Evolutionary conservation across 495 filamentous ascomycete species (phyloP), one percentile per base, ranked within the genome.

Genomic region (Penicillium canescens): DNA sequence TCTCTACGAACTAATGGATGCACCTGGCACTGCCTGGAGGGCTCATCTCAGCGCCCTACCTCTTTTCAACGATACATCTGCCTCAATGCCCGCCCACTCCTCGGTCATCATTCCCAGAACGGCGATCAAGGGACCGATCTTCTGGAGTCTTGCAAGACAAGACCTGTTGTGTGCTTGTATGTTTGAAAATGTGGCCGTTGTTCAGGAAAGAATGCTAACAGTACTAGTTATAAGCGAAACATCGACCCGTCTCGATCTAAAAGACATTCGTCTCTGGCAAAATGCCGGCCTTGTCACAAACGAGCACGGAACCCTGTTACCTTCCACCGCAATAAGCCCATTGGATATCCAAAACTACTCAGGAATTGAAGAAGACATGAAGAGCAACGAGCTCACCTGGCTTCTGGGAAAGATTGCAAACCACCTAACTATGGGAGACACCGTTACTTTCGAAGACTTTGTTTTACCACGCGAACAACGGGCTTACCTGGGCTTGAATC

Each of bases 141-240:
- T 65, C 24, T 65, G 62, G 62, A 62, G 62, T 39, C 54, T 62
- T 3, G 56, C 53, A 4, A 46, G 59, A 14, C 62, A 65, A 31
- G 59, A 62, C 31, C 45, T 54, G 21, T 21, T 65, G 10, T 65
- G 48, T 43, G 62, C 62, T 11, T 65, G 62, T 65, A 33, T 55
- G 59, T 33, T 34, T 47, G 34, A 16, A 26, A 39, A 16, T 23
- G 2, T 3, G 1, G 16, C 35, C 13, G n/a, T 6, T 26, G 2
- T 26, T 31, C 31, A 6, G 33, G 20, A 20, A 40, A 45, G 23
- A 18, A 18, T 18, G 23, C 34, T 38, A 38, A 38, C 16, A 18
- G 6, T 3, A 1, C 3, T 45, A 63, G 57, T 62, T 33, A 54
- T 66, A 40, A 59, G 55, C 26, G 62, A 66, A 33, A 62, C 56